These are phyloP conservation scores for Acanthochlamys bracteata DNA, from an alignment of 106 monocot genomes.

Conservation along the genomic window DNA sequence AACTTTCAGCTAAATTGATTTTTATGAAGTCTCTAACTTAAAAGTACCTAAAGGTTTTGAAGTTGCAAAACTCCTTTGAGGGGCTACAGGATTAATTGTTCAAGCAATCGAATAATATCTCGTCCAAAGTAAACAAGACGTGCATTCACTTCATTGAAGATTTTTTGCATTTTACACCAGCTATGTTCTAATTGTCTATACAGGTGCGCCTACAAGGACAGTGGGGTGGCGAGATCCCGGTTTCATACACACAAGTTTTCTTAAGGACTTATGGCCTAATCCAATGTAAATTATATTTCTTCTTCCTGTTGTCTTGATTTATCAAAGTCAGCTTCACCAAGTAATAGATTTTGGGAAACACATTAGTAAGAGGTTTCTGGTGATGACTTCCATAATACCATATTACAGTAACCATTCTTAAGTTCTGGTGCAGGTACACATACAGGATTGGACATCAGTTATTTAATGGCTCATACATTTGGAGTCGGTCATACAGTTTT, in stretches of 20 bases:
- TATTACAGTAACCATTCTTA: background rate
- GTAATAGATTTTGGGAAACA: too few species aligned
- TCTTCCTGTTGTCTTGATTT: background rate
- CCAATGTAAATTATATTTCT: conserved; percentile 23
- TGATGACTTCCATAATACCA: too few species aligned
- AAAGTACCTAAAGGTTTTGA: too few species aligned
- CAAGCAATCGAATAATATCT: too few species aligned
- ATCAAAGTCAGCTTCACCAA: too few species aligned
- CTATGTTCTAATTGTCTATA: background rate
- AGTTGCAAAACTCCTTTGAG: too few species aligned
- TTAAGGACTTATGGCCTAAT: conserved; percentile 83
- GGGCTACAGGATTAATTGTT: too few species aligned
- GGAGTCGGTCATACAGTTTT: conserved; percentile 63
- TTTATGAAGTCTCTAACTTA: too few species aligned
- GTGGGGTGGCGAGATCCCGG: conserved; percentile 93
- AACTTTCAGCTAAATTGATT: too few species aligned
- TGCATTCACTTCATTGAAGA: too few species aligned
- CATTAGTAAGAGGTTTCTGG: too few species aligned
- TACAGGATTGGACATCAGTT: conserved; percentile 58
- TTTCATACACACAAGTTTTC: conserved; percentile 74
- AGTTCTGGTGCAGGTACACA: conserved; percentile 34
- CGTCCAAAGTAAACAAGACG: too few species aligned
- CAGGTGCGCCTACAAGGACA: conserved; percentile 78
- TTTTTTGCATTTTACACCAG: background rate
- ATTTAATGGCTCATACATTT: conserved; percentile 50